Percentiles rank a stretch among this genome's conserved stretches.
phyloP scores from a whole-genome alignment of 2,329 filamentous ascomycete species.

The Hymenoscyphus fraxineus region DNA sequence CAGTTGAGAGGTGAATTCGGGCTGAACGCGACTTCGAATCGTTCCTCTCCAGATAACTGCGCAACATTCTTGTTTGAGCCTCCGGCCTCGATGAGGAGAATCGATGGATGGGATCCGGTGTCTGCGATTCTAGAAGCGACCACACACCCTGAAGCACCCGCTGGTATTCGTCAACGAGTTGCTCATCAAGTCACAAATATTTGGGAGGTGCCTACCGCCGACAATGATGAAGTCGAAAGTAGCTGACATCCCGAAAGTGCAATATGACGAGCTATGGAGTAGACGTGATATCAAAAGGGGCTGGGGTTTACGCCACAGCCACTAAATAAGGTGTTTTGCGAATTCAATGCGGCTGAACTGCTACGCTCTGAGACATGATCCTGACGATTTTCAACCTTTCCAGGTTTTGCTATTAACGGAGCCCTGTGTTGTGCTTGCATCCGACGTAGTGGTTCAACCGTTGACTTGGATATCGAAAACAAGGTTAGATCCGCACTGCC shows the following conservation, averaged over 20 bases:
- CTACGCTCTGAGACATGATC: not conserved
- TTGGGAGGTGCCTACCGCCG: not conserved
- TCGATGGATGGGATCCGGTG: not conserved
- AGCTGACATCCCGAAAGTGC: not conserved
- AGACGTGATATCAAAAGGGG: not conserved
- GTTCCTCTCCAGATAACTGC: slow-evolving; percentile 50
- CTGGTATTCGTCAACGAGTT: not conserved
- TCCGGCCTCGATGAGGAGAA: slow-evolving; percentile 10
- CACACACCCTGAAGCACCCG: slow-evolving; percentile 7
- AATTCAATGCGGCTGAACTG: not conserved
- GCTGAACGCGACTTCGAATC: slow-evolving; percentile 47
- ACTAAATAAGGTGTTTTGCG: not conserved
- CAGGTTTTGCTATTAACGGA: not conserved
- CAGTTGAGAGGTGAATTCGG: slow-evolving; percentile 30
- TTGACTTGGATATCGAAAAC: not conserved
- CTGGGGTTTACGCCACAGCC: not conserved
- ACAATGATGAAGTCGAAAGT: slow-evolving; percentile 9
- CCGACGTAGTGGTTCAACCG: not conserved
- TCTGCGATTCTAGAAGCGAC: slow-evolving; percentile 3
- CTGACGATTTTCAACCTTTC: not conserved
- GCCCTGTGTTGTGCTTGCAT: not conserved
- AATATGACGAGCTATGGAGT: not conserved
- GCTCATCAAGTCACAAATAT: not conserved
- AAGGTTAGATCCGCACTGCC: not conserved
- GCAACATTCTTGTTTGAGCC: slow-evolving; percentile 43